Evolutionary conservation across 441 rosid species (phyloP).

Genomic region (Capsella rubella): DNA sequence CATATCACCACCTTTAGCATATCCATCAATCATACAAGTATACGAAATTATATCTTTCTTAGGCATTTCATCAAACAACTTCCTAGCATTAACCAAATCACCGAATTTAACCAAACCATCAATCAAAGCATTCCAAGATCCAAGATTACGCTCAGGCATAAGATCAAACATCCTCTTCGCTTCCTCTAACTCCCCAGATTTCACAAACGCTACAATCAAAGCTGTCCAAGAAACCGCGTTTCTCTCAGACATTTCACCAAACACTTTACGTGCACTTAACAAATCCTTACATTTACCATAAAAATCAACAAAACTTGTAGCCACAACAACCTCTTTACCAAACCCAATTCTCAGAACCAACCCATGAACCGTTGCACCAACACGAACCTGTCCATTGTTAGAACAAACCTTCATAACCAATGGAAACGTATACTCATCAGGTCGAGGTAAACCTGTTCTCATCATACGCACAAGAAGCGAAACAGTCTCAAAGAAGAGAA

Average conservation of each 20-base stretch:
- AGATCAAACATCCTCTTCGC: constrained; percentile 57
- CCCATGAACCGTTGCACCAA: constrained; percentile 64
- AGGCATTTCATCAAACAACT: constrained; percentile 75
- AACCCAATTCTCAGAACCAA: constrained; percentile 54
- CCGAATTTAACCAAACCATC: constrained; percentile 58
- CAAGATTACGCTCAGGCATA: constrained; percentile 66
- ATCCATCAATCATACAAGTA: constrained; percentile 77
- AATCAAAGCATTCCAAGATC: constrained; percentile 76
- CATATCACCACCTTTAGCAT: constrained; percentile 77
- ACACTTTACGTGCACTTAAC: constrained; percentile 60
- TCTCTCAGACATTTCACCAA: constrained; percentile 62
- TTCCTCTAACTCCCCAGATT: constrained; percentile 55
- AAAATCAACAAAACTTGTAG: constrained; percentile 66
- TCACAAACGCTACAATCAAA: constrained; percentile 59
- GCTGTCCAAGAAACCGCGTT: constrained; percentile 82
- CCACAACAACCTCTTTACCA: constrained; percentile 57
- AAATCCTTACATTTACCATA: constrained; percentile 67
- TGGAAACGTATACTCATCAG: constrained; percentile 64
- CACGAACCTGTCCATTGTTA: constrained; percentile 44
- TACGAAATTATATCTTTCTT: constrained; percentile 58
- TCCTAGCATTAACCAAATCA: constrained; percentile 64
- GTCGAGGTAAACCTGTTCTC: constrained; percentile 45
- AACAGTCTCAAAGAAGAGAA: constrained; percentile 46
- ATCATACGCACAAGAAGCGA: constrained; percentile 66
- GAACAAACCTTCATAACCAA: constrained; percentile 64